Percentiles rank a stretch among this genome's conserved stretches.
Conservation (phyloP, 805 yeast species). For the Komagataella populi region DNA sequence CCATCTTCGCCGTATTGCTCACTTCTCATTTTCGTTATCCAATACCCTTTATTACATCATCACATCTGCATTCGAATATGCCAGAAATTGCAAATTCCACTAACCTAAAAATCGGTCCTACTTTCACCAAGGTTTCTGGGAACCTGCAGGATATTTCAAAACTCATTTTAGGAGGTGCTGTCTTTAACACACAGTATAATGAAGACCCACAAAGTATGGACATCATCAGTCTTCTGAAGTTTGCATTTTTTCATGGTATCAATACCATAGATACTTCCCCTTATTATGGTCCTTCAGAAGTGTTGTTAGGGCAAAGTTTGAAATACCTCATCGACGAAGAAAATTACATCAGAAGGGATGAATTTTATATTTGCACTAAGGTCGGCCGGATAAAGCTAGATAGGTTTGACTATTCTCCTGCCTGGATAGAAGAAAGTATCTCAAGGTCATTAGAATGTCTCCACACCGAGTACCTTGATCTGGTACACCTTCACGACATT, state of each 20-base stretch:
- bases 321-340: slow-evolving; percentile 15
- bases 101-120: neutral
- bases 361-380: slow-evolving; percentile 66
- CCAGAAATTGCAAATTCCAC: neutral
- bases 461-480: slow-evolving; percentile 55
- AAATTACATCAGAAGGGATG: slow-evolving; percentile 37
- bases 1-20: neutral
- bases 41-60: too few species aligned
- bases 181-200: slow-evolving; percentile 70
- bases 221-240: slow-evolving; percentile 36
- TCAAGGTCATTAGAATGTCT: slow-evolving; percentile 54
- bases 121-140: slow-evolving; percentile 5
- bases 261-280: slow-evolving; percentile 86
- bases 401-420: slow-evolving; percentile 63
- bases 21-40: neutral
- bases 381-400: slow-evolving; percentile 64
- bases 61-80: neutral
- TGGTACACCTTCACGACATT: slow-evolving; percentile 80
- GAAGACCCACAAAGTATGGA: slow-evolving; percentile 52
- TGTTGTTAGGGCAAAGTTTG: slow-evolving; percentile 56
- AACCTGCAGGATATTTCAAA: slow-evolving; percentile 29
- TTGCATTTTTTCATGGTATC: slow-evolving; percentile 56
- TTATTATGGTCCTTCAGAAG: slow-evolving; percentile 84
- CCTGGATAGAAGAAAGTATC: slow-evolving; percentile 48
- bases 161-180: slow-evolving; percentile 78